phyloP scores from a whole-genome alignment of 495 filamentous ascomycete species.

The Podospora tetraspora region DNA sequence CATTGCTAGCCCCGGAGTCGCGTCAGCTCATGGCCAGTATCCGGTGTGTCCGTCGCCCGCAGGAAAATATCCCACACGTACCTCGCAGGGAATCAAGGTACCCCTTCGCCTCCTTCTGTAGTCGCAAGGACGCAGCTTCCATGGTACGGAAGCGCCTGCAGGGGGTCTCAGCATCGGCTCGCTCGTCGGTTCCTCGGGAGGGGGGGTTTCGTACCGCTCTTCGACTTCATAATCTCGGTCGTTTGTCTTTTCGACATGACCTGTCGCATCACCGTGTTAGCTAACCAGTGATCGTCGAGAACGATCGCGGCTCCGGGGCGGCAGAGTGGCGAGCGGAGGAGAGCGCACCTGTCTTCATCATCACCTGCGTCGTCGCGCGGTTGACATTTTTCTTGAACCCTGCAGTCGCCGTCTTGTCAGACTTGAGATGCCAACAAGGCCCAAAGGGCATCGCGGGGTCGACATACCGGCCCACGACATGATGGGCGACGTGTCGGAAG shows the following conservation, averaged over 20 bases:
- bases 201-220: conserved; percentile 55
- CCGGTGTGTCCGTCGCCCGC: not conserved
- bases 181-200: not conserved
- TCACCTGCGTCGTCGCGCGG: conserved; percentile 97
- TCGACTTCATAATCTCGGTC: conserved; percentile 99
- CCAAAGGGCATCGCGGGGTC: conserved; percentile 19
- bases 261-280: conserved; percentile 34
- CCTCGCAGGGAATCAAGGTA: conserved; percentile 93
- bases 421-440: not conserved
- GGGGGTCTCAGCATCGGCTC: conserved; percentile 6
- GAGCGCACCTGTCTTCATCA: conserved; percentile 89
- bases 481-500: conserved; percentile 27
- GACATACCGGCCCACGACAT: conserved; percentile 59
- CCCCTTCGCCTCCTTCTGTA: conserved; percentile 97
- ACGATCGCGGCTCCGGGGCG: not conserved
- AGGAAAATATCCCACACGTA: conserved; percentile 26
- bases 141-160: conserved; percentile 86
- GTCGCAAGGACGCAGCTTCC: conserved; percentile 82
- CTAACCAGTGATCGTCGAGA: not conserved
- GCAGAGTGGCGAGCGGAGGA: not conserved
- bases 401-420: conserved; percentile 30
- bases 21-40: not conserved
- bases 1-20: conserved; percentile 60
- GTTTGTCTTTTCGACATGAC: conserved; percentile 95
- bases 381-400: conserved; percentile 99